Conservation (phyloP, 495 filamentous ascomycete genomes). For the Penicillium malachiteum region DNA sequence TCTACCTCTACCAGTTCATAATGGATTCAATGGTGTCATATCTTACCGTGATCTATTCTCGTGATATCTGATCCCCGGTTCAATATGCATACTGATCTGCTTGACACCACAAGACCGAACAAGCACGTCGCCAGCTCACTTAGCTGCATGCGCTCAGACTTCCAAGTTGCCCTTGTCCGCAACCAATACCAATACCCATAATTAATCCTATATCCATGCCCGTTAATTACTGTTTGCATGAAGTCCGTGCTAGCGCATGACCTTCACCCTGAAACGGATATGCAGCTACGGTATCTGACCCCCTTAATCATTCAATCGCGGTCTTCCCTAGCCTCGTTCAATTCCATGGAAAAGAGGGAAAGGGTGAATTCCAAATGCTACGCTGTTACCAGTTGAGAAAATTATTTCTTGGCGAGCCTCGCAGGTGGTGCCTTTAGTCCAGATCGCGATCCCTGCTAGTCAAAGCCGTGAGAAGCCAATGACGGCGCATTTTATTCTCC, state of each 20-base stretch:
- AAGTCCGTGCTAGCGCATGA: constrained; percentile 2
- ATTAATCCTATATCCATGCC: not conserved
- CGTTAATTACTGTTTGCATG: not conserved
- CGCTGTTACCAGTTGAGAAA: not conserved
- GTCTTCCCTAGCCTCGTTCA: not conserved
- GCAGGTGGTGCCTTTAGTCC: constrained; percentile 42
- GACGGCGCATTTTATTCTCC: constrained; percentile 19
- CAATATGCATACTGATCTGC: too few relatives aligned
- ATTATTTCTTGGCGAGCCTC: not conserved
- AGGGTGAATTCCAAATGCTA: not conserved
- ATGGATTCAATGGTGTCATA: not conserved
- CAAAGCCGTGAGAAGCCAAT: constrained; percentile 39
- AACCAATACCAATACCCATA: not conserved
- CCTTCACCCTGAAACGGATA: not conserved
- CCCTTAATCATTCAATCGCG: not conserved
- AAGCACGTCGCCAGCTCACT: not conserved
- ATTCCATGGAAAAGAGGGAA: not conserved
- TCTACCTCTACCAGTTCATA: not conserved
- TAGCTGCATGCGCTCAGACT: not conserved
- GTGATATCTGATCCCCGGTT: too few relatives aligned
- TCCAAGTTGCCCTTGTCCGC: not conserved
- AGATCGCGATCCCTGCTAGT: constrained; percentile 45
- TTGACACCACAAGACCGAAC: not conserved
- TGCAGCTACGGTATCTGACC: not conserved
- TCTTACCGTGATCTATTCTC: too few relatives aligned